Conservation (phyloP, 345 rosid genomes). For the Streptanthus diversifolius region DNA sequence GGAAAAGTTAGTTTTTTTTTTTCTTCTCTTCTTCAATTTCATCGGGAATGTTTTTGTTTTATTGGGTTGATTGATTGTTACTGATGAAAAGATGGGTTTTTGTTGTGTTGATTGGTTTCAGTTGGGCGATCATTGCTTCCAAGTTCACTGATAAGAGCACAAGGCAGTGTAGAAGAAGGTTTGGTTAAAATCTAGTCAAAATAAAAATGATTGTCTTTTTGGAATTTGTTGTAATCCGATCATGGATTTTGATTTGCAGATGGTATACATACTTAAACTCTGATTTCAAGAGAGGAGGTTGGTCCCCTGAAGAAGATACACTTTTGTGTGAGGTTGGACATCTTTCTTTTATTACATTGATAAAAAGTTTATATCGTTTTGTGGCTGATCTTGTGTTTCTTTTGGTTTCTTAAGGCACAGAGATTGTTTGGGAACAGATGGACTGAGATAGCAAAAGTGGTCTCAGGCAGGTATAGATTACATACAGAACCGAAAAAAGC, state of each 20-base stretch:
- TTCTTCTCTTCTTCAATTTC: background rate
- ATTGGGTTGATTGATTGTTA: conserved; percentile 16
- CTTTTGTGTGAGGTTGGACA: conserved; percentile 79
- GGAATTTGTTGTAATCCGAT: conserved; percentile 16
- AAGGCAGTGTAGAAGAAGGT: conserved; percentile 98
- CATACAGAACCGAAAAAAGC: background rate
- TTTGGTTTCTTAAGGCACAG: conserved; percentile 64
- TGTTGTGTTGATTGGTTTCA: conserved; percentile 34
- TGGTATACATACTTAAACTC: conserved; percentile 96
- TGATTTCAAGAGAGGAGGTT: conserved; percentile 97
- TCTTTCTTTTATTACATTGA: background rate
- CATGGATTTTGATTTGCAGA: conserved; percentile 40
- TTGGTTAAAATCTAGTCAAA: conserved; percentile 1
- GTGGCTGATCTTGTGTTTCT: conserved; percentile 18
- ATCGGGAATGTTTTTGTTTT: background rate
- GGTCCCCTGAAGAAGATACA: conserved; percentile 97
- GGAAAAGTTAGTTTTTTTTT: conserved; percentile 55
- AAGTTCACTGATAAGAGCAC: conserved; percentile 90
- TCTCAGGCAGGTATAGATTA: conserved; percentile 81
- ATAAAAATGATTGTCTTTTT: background rate
- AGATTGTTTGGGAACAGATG: conserved; percentile 91
- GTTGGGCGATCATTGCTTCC: conserved; percentile 94
- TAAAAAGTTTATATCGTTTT: background rate
- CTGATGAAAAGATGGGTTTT: background rate
- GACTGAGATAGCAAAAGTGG: conserved; percentile 99